These are phyloP conservation scores for Rhizophagus clarus DNA, from an alignment of 192 early-diverging fungal species.

Conservation along the genomic window DNA sequence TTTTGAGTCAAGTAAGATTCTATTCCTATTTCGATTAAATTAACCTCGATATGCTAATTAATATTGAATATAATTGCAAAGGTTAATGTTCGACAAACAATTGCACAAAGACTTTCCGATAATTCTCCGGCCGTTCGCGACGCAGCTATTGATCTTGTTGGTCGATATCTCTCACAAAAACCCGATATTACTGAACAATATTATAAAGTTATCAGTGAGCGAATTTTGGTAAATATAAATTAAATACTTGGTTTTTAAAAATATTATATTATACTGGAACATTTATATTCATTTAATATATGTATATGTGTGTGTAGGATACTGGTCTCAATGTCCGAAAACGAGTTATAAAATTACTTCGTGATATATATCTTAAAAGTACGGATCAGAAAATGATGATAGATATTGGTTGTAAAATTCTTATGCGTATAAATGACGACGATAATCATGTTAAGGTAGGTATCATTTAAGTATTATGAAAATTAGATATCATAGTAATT, in stretches of 20 bases:
- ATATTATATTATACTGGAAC: too few species aligned
- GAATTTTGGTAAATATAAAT: constrained; percentile 64
- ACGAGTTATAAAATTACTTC: constrained; percentile 77
- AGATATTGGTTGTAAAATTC: constrained; percentile 71
- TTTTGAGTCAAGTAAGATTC: constrained; percentile 57
- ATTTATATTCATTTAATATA: too few species aligned
- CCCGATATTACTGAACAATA: constrained; percentile 69
- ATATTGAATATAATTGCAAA: constrained; percentile 16
- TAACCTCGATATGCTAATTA: background rate
- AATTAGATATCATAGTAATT: background rate
- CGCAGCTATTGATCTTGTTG: constrained; percentile 87
- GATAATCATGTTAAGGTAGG: constrained; percentile 42
- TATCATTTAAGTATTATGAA: background rate
- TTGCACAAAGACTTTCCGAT: constrained; percentile 80
- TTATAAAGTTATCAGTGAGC: constrained; percentile 77
- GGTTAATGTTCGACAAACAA: constrained; percentile 64
- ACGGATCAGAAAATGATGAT: constrained; percentile 50
- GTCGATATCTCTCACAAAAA: constrained; percentile 74
- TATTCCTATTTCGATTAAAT: background rate
- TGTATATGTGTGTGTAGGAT: constrained; percentile 54
- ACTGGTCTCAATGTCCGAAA: constrained; percentile 87
- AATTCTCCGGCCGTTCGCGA: constrained; percentile 84
- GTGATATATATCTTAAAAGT: constrained; percentile 68
- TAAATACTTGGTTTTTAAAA: background rate
- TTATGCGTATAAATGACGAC: constrained; percentile 70